phyloP scores from a whole-genome alignment of 192 early-diverging fungal species.

The Coemansia sp. region DNA sequence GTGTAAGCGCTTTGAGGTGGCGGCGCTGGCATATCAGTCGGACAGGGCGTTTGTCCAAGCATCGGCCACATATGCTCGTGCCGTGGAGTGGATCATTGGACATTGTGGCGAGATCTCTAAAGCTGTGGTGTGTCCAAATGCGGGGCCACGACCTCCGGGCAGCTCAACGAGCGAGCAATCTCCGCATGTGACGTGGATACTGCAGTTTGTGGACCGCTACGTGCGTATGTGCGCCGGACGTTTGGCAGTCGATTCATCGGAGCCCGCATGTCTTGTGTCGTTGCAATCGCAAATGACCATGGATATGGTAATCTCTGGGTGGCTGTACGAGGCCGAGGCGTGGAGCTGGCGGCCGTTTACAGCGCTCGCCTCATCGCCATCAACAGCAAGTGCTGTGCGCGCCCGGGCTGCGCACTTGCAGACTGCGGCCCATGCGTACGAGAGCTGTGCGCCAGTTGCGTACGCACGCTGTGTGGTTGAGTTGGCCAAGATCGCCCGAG shows the following conservation, averaged over 20 bases:
- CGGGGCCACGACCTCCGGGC: constrained; percentile 17
- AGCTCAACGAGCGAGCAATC: constrained; percentile 12
- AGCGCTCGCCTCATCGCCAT: background rate
- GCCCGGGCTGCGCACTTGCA: constrained; percentile 10
- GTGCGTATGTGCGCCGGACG: constrained; percentile 44
- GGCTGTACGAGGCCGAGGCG: constrained; percentile 45
- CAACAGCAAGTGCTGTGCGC: background rate
- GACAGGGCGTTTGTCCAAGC: constrained; percentile 15
- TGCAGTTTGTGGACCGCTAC: constrained; percentile 41
- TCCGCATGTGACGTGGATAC: constrained; percentile 7
- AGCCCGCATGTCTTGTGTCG: constrained; percentile 1
- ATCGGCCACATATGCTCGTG: constrained; percentile 16
- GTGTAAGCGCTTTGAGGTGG: constrained; percentile 52
- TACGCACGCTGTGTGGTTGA: constrained; percentile 32
- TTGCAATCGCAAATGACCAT: background rate
- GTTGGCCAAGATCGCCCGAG: constrained; percentile 33
- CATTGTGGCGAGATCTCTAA: background rate
- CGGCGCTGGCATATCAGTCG: constrained; percentile 37
- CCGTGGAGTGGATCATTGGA: constrained; percentile 20
- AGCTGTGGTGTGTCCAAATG: background rate
- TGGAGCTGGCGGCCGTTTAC: constrained; percentile 26
- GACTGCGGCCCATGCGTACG: constrained; percentile 17
- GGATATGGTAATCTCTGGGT: constrained; percentile 3
- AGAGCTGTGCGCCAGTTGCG: constrained; percentile 8
- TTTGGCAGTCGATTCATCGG: constrained; percentile 16